Base-by-base conservation (phyloP, 345 rosid species). In the Brassica rapa region DNA sequence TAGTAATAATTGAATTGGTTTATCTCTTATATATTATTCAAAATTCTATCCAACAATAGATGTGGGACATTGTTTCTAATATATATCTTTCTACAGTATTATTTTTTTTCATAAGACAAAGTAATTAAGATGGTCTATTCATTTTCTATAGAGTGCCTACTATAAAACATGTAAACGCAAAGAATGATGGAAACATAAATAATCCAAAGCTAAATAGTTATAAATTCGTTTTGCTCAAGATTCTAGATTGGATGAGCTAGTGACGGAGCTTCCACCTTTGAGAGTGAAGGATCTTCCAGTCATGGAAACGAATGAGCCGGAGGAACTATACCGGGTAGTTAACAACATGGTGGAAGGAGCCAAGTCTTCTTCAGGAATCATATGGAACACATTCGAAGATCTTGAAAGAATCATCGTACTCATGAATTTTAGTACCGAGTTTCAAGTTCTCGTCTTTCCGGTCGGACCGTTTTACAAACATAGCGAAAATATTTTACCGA, bases 381-480 rank as follows among this genome's bases (percentile, higher is more conserved):
- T 89, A 70, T 83, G 82, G 68, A 89, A 89, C 84, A 80, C 91
- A 14, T 85, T 77, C 55, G 81, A 87, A 74, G 86, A 83, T 5
- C 87, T 89, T 56, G 91, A 89, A 77, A 29, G 39, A 43, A 37
- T 60, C 27, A 37, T 60, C 27, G 21, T 75, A 70, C 81, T 87
- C 24, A 56, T 72, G 24, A 70, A 41, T 56, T 62, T 70, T 21
- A 69, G 75, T 2, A 56, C 33, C 12, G 77, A 70, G 8, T 64
- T 83, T 62, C 80, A 78, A 30, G 62, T 84, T 21, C 87, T 86
- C 2, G 1, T 33, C 24, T 89, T 89, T 74, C 80, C 82, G 0
- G 55, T 87, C 4, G 89, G 91, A 43, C 91, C 88, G 37, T 85
- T 87, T 73, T 81, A 87, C 73, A 85, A 81, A 68, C 69, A 80